These are phyloP conservation scores for Paecilomyces sp. DNA, from an alignment of 2,329 filamentous ascomycete genomes.

Conservation along the genomic window DNA sequence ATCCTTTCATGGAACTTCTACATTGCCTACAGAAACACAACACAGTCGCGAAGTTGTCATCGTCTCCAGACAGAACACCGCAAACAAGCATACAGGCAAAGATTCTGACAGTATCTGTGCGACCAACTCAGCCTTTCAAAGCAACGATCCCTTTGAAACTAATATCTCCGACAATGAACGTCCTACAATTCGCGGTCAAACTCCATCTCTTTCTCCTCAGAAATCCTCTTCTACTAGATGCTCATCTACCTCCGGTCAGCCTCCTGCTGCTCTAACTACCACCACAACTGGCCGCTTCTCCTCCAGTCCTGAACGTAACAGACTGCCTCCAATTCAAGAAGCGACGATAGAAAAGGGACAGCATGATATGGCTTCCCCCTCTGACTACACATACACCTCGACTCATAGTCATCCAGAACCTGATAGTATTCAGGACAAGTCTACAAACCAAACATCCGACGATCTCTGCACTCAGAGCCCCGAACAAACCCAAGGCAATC, in stretches of 20 bases:
- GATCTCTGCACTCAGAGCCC: not conserved
- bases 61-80: not conserved
- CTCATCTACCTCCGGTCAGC: not conserved
- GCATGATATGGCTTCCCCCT: not conserved
- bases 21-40: not conserved
- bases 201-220: not conserved
- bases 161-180: not conserved
- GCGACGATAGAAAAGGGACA: not conserved
- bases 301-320: slow-evolving; percentile 3
- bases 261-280: not conserved
- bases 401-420: not conserved
- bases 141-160: not conserved
- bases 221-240: not conserved
- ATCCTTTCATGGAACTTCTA: not conserved
- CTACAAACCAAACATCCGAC: not conserved
- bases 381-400: not conserved
- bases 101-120: not conserved
- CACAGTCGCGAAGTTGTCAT: not conserved
- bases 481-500: not conserved
- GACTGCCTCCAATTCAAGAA: slow-evolving; percentile 8
- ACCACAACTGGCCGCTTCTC: not conserved
- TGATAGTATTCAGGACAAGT: not conserved
- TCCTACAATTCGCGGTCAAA: not conserved
- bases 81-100: not conserved
- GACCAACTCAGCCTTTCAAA: not conserved